phyloP scores from a whole-genome alignment of 495 filamentous ascomycete species.

The Letharia lupina region DNA sequence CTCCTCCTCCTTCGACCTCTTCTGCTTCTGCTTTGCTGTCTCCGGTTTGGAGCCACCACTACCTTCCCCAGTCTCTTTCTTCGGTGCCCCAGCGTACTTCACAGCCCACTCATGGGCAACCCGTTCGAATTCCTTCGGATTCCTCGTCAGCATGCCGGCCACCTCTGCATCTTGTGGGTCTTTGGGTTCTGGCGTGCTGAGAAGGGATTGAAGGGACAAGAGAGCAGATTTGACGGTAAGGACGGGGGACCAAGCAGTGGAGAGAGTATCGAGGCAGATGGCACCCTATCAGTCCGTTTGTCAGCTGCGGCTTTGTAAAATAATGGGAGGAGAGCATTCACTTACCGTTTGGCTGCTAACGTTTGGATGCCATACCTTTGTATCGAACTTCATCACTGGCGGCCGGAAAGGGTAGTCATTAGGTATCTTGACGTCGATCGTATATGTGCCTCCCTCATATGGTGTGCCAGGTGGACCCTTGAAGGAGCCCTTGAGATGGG shows the following conservation, averaged over 20 bases:
- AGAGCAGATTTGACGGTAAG: constrained; percentile 93
- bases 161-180: constrained; percentile 97
- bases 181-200: constrained; percentile 88
- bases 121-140: constrained; percentile 68
- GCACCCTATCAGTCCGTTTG: constrained; percentile 56
- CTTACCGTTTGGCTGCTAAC: constrained; percentile 88
- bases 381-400: constrained; percentile 86
- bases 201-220: constrained; percentile 83
- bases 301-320: constrained; percentile 6
- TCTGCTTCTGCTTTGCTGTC: constrained; percentile 44
- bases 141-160: constrained; percentile 76
- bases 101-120: constrained; percentile 88
- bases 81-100: constrained; percentile 71
- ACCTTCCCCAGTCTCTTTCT: constrained; percentile 39
- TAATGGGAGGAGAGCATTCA: constrained; percentile 6
- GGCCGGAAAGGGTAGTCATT: constrained; percentile 89
- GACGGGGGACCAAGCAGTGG: constrained; percentile 85
- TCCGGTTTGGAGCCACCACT: constrained; percentile 43
- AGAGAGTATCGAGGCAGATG: constrained; percentile 93
- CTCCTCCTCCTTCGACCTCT: constrained; percentile 33
- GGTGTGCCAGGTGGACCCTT: constrained; percentile 85
- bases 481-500: constrained; percentile 76
- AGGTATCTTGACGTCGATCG: constrained; percentile 80
- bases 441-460: constrained; percentile 81
- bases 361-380: constrained; percentile 97